Evolutionary conservation across 2,329 filamentous ascomycete species (phyloP).

Genomic region (Neocatenulostroma microsporum): DNA sequence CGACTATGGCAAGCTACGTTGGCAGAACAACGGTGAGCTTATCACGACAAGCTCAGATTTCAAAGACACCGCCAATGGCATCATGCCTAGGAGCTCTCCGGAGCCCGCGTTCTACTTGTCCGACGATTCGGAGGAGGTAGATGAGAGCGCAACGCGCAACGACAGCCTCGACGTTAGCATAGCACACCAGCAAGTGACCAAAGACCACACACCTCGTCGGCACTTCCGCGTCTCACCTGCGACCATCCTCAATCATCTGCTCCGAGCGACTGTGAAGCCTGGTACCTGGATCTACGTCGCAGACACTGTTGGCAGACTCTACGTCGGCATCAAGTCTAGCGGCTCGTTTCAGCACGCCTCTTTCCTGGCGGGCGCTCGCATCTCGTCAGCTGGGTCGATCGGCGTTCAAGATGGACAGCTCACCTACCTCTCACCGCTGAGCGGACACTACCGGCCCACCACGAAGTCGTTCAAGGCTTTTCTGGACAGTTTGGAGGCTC

Average conservation of each 20-base stretch:
- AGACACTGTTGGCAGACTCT: conserved; percentile 74
- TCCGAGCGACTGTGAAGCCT: conserved; percentile 68
- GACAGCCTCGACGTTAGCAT: not conserved
- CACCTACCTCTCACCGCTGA: conserved; percentile 58
- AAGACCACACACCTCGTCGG: conserved; percentile 51
- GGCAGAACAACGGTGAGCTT: conserved; percentile 72
- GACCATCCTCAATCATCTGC: conserved; percentile 67
- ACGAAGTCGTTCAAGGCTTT: conserved; percentile 75
- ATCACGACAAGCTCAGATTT: conserved; percentile 69
- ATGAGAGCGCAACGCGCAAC: conserved; percentile 2
- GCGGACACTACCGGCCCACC: conserved; percentile 77
- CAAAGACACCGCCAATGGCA: conserved; percentile 66
- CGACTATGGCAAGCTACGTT: conserved; percentile 63
- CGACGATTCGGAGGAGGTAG: conserved; percentile 1
- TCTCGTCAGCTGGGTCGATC: conserved; percentile 74
- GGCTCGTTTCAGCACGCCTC: conserved; percentile 89
- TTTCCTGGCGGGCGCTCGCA: conserved; percentile 73
- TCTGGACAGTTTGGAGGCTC: conserved; percentile 60
- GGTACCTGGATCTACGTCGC: conserved; percentile 92
- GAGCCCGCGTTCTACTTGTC: not conserved
- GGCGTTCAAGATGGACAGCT: conserved; percentile 72
- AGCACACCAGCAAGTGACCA: conserved; percentile 7
- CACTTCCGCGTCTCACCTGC: conserved; percentile 61
- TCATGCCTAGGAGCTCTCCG: conserved; percentile 35
- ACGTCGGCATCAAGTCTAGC: conserved; percentile 80